phyloP scores from a whole-genome alignment of 2,329 filamentous ascomycete species.

The Chaetomiaceae sp. region DNA sequence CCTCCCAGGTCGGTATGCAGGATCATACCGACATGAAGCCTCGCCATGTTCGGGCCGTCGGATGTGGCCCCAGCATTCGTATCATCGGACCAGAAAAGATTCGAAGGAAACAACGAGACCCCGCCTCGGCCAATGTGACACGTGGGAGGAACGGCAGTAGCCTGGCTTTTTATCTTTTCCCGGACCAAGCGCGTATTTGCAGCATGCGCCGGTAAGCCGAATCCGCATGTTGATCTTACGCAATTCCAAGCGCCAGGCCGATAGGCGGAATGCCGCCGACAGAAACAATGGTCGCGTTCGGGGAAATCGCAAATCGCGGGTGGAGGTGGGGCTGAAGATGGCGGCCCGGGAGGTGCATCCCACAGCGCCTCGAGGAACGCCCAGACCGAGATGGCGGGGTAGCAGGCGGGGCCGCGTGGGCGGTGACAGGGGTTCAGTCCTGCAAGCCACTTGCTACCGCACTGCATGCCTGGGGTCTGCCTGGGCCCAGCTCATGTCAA shows the following conservation, averaged over 20 bases:
- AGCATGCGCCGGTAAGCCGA: neutral
- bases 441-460: neutral
- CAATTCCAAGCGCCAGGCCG: neutral
- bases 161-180: constrained; percentile 7
- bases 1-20: too few relatives aligned
- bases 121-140: neutral
- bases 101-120: neutral
- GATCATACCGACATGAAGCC: neutral
- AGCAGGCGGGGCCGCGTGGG: constrained; percentile 9
- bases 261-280: neutral
- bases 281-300: neutral
- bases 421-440: constrained; percentile 1
- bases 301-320: neutral
- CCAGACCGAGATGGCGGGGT: constrained; percentile 17
- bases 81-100: neutral
- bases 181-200: neutral
- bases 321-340: too few relatives aligned
- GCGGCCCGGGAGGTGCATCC: neutral
- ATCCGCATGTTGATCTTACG: constrained; percentile 1
- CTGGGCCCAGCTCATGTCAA: constrained; percentile 25
- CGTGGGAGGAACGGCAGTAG: constrained; percentile 1
- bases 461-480: neutral
- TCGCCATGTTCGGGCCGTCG: constrained; percentile 12
- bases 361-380: neutral
- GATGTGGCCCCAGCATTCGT: constrained; percentile 8